A percentile compares a stretch with the other conserved stretches of the same genome.
phyloP scores from a whole-genome alignment of 441 rosid species.

The Populus trichocarpa region DNA sequence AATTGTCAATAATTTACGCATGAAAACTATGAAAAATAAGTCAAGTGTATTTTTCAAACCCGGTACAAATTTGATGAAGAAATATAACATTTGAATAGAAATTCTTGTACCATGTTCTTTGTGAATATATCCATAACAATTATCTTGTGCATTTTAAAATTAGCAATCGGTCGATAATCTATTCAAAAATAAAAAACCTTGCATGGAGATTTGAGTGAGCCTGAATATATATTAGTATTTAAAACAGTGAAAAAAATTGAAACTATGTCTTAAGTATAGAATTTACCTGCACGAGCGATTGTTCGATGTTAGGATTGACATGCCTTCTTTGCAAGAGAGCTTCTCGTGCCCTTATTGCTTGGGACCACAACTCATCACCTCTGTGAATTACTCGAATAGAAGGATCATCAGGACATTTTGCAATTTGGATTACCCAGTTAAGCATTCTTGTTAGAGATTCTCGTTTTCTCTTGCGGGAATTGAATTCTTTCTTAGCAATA shows the following conservation, averaged over 20 bases:
- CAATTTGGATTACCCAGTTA: slow-evolving; percentile 54
- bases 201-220: background rate
- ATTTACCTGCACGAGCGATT: slow-evolving; percentile 52
- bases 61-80: background rate
- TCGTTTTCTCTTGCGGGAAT: slow-evolving; percentile 48
- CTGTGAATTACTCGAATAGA: slow-evolving; percentile 34
- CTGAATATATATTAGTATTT: background rate
- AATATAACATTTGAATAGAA: background rate
- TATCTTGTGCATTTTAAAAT: background rate
- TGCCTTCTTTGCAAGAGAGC: slow-evolving; percentile 30
- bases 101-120: background rate
- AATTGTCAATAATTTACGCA: background rate
- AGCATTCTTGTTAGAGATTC: slow-evolving; percentile 43
- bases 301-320: slow-evolving; percentile 28
- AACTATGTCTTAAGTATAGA: background rate
- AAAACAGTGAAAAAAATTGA: background rate
- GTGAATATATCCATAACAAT: background rate
- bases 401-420: slow-evolving; percentile 50
- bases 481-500: slow-evolving; percentile 12
- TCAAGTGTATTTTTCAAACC: background rate
- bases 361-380: slow-evolving; percentile 55
- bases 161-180: background rate
- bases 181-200: background rate
- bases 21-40: background rate
- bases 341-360: slow-evolving; percentile 57